Conservation (phyloP, 164 flowering plant species). For the Cinnamomum chago region DNA sequence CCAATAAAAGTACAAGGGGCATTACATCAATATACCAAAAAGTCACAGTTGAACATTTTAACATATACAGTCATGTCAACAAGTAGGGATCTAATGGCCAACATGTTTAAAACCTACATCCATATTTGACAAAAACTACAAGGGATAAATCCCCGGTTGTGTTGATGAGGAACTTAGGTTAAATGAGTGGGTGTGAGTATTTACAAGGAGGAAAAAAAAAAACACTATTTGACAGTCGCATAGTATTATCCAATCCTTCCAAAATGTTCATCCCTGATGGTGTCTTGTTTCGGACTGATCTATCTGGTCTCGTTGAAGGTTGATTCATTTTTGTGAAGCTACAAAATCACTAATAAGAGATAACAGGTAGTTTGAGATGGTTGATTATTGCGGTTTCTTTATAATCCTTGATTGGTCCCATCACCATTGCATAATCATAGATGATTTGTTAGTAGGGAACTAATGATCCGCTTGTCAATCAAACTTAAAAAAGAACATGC, state of each 20-base stretch:
- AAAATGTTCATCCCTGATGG: no score
- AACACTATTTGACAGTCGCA: no score
- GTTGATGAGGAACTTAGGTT: not conserved
- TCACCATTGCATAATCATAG: no score
- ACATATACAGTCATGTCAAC: slow-evolving; percentile 14
- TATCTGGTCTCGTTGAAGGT: no score
- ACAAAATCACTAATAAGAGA: no score
- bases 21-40: slow-evolving; percentile 51
- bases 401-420: not conserved
- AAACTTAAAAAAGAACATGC: not conserved
- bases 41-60: not conserved
- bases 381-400: not conserved
- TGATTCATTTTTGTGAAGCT: no score
- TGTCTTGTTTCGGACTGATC: no score
- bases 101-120: slow-evolving; percentile 28
- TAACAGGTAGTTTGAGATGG: not conserved
- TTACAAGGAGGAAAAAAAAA: no score
- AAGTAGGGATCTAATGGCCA: slow-evolving; percentile 13
- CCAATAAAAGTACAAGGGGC: slow-evolving; percentile 76
- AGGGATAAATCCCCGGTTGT: not conserved
- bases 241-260: no score
- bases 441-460: not conserved
- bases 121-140: slow-evolving; percentile 1
- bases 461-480: not conserved
- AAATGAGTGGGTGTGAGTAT: no score